These are phyloP conservation scores for Dactylellina drechsleri DNA, from an alignment of 2,329 filamentous ascomycete genomes.

Conservation along the genomic window DNA sequence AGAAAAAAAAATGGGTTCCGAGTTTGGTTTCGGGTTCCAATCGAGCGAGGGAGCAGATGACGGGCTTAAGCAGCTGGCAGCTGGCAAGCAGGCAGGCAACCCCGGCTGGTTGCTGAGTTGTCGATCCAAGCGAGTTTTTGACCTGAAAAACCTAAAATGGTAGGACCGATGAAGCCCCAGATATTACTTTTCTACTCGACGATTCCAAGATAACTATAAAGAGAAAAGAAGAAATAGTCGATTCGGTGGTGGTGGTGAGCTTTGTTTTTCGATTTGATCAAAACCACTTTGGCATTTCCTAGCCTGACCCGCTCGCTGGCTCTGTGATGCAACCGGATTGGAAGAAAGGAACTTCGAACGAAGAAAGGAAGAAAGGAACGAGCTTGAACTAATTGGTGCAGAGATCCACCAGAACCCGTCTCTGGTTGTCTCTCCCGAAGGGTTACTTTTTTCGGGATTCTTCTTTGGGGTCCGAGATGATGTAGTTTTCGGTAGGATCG, in stretches of 20 bases:
- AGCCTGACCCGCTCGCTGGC: not conserved
- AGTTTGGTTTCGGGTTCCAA: not conserved
- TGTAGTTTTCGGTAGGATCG: slow-evolving; percentile 46
- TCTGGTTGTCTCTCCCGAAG: slow-evolving; percentile 9
- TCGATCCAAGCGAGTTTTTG: not conserved
- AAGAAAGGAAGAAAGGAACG: not conserved
- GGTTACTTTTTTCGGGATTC: not conserved
- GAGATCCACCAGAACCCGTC: not conserved
- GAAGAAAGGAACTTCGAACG: too few species aligned
- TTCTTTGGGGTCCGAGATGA: slow-evolving; percentile 31
- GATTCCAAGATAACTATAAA: too few species aligned
- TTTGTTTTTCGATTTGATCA: too few species aligned
- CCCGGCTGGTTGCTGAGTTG: not conserved
- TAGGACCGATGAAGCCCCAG: too few species aligned
- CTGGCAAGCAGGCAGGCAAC: not conserved
- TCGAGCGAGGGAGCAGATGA: not conserved
- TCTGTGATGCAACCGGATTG: slow-evolving; percentile 1
- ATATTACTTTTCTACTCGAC: too few species aligned
- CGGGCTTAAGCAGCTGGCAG: not conserved
- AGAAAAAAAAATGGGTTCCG: not conserved
- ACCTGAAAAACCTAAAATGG: too few species aligned
- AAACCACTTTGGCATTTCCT: too few species aligned
- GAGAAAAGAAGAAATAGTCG: too few species aligned
- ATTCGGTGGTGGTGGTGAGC: too few species aligned
- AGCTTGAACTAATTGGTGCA: not conserved